Evolutionary conservation across 306 rosid species (phyloP), one percentile per base, ranked within the genome.

Genomic region (Crataegus laevigata): DNA sequence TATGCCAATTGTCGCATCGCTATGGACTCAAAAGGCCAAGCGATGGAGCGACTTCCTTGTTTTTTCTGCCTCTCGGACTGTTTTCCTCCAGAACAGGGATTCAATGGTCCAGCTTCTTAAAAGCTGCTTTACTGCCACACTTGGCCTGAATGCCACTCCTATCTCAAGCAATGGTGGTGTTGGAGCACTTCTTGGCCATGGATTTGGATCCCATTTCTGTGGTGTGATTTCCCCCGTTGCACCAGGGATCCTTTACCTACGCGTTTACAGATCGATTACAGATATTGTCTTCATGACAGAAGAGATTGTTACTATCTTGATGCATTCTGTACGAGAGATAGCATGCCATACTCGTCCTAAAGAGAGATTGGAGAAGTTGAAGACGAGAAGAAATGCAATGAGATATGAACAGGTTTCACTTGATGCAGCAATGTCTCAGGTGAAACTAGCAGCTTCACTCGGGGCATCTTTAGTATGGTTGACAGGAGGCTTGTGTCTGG

Each of bases 1-100:
- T 81, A 94, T 94, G 99, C 93, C 99, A 58, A 90, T 94, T 66
- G 99, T 94, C 65, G 92, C 98, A 68, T 94, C 99, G 84, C 89
- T 94, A 42, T 94, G 99, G 99, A 90, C 98, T 66, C 99, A 88
- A 84, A 94, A 92, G 84, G 99, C 97, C 29, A 94, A 84, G 80
- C 89, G 96, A 43, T 92, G 97, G 99, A 89, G 86, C 24, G 99
- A 94, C 85, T 94, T 89, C 83, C 96, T 94, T 62, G 84, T 87
- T 77, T 90, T 94, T 82, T 89, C 96, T 24, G 98, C 98, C 45
- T 94, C 98, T 73, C 90, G 98, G 36, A 86, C 99, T 5, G 97
- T 90, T 60, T 92, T 94, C 86, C 98, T 94, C 77, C 99, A 94
- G 82, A 89, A 87, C 82, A 79, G 82, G 3, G 90, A 89, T 62